A percentile compares a stretch with the other conserved stretches of the same genome.
Conservation (phyloP, 805 yeast genomes). For the Schwanniomyces occidentalis region DNA sequence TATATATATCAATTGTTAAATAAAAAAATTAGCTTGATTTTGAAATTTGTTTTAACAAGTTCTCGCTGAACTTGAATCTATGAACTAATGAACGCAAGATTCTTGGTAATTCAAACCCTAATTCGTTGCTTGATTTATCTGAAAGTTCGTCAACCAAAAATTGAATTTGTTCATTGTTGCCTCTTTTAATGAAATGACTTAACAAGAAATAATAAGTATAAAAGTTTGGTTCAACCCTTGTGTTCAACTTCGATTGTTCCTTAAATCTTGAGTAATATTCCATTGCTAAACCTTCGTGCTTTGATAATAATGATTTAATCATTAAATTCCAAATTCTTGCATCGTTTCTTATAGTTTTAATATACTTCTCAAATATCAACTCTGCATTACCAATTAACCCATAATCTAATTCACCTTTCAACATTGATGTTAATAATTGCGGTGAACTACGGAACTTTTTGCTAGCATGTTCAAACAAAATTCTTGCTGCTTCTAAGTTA, state of each 20-base stretch:
- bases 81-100: conserved; percentile 19
- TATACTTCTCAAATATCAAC: conserved; percentile 33
- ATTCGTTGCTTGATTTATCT: conserved; percentile 22
- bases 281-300: conserved; percentile 40
- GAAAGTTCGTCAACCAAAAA: conserved; percentile 40
- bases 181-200: conserved; percentile 32
- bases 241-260: conserved; percentile 16
- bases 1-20: conserved; percentile 4
- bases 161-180: conserved; percentile 32
- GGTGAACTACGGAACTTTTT: conserved; percentile 30
- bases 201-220: conserved; percentile 52
- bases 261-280: conserved; percentile 39
- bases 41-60: conserved; percentile 6
- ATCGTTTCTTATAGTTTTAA: conserved; percentile 32
- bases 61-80: conserved; percentile 6
- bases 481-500: conserved; percentile 52
- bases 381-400: conserved; percentile 38
- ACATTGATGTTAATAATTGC: conserved; percentile 46
- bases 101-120: conserved; percentile 43
- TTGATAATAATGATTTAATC: conserved; percentile 29
- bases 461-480: conserved; percentile 44
- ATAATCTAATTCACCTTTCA: conserved; percentile 44
- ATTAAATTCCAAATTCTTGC: conserved; percentile 47
- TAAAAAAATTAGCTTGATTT: neutral
- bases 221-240: conserved; percentile 41